Evolutionary conservation across 1,284 basidiomycete genomes (phyloP).

Genomic region (Ganoderma resinaceum): DNA sequence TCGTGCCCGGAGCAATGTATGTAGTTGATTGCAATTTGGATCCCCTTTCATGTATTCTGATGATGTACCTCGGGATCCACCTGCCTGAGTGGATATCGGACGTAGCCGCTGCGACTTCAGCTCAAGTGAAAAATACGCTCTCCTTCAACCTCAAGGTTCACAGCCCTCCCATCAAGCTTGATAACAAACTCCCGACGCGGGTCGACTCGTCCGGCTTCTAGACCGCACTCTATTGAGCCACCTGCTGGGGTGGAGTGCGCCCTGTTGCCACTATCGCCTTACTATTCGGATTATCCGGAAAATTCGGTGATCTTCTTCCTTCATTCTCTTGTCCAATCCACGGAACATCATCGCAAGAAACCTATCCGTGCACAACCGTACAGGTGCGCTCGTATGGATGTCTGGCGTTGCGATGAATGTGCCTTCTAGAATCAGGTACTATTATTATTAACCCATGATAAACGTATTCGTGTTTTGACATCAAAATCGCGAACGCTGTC

Average conservation of each 20-base stretch:
- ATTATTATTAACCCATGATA: too few species aligned
- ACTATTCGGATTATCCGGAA: too few species aligned
- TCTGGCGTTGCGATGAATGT: neutral
- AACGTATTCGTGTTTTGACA: too few species aligned
- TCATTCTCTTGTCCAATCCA: too few species aligned
- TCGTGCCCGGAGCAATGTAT: neutral
- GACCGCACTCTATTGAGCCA: too few species aligned
- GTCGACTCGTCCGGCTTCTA: neutral
- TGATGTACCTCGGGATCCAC: neutral
- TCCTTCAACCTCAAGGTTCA: neutral
- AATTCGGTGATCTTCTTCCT: neutral
- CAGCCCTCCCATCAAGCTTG: neutral
- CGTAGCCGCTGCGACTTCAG: neutral
- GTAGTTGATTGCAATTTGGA: neutral
- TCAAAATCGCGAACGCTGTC: too few species aligned
- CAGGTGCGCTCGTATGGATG: conserved; percentile 25
- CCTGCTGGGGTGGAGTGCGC: too few species aligned
- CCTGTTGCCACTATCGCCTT: too few species aligned
- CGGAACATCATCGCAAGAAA: neutral
- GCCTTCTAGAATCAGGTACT: neutral
- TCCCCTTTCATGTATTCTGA: neutral
- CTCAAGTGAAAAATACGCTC: neutral
- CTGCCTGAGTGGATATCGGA: neutral
- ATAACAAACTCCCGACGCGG: neutral
- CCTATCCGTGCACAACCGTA: conserved; percentile 24